Evolutionary conservation across 2,329 filamentous ascomycete species (phyloP).

Genomic region (Exophiala phaeomuriformis): DNA sequence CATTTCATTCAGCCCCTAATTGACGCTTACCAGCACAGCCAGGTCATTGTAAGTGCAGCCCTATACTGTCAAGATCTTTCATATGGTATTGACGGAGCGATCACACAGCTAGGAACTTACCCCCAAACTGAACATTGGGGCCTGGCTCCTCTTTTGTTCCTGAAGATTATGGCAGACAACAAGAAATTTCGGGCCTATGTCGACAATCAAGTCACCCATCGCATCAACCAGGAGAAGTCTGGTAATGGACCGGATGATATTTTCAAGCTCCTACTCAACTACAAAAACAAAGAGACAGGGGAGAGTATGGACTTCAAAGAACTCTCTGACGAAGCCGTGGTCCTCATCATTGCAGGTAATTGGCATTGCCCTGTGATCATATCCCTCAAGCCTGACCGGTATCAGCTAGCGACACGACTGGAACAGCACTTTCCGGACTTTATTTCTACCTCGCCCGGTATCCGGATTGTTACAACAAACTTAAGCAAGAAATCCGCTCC

Average conservation of each 20-base stretch:
- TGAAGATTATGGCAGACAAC: constrained; percentile 2
- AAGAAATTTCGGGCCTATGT: constrained; percentile 1
- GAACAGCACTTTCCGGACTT: constrained; percentile 33
- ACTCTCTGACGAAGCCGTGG: constrained; percentile 2
- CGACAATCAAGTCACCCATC: not conserved
- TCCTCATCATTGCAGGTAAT: constrained; percentile 4
- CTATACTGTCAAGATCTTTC: too few relatives aligned
- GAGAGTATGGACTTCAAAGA: constrained; percentile 6
- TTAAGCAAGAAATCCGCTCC: constrained; percentile 32
- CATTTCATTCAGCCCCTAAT: constrained; percentile 6
- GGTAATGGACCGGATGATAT: constrained; percentile 2
- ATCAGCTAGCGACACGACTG: constrained; percentile 36
- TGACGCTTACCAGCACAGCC: constrained; percentile 1
- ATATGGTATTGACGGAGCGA: not conserved
- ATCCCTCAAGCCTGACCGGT: constrained; percentile 14
- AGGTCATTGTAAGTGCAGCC: not conserved
- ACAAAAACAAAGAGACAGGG: not conserved
- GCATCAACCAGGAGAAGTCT: not conserved
- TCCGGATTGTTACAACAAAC: constrained; percentile 29
- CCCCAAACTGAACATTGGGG: not conserved
- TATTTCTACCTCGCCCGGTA: constrained; percentile 38
- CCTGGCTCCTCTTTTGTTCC: not conserved
- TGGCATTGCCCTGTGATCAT: too few relatives aligned
- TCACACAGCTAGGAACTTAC: constrained; percentile 2
- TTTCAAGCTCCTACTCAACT: constrained; percentile 5